These are phyloP conservation scores for Alternaria solani DNA, from an alignment of 2,329 filamentous ascomycete genomes.

Conservation along the genomic window DNA sequence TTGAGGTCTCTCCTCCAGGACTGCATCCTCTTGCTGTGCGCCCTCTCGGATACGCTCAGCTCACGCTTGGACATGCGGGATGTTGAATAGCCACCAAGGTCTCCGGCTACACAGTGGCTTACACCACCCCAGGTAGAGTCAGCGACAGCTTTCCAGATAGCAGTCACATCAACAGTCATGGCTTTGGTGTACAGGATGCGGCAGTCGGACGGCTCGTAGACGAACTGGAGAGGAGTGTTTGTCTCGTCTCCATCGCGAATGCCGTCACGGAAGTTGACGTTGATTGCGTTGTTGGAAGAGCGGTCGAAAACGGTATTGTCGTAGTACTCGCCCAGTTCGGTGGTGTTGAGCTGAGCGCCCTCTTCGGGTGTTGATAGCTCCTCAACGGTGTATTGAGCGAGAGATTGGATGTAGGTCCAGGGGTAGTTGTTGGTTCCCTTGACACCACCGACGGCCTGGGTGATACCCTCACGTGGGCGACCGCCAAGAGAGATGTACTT, in stretches of 20 bases:
- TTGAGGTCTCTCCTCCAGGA: conserved; percentile 40
- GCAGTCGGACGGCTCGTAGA: conserved; percentile 69
- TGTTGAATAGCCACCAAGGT: conserved; percentile 28
- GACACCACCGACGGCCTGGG: conserved; percentile 67
- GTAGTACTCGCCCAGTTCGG: conserved; percentile 45
- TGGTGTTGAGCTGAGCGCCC: conserved; percentile 38
- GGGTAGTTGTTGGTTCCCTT: conserved; percentile 61
- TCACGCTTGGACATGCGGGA: conserved; percentile 33
- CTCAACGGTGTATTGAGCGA: conserved; percentile 32
- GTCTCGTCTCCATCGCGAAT: conserved; percentile 54
- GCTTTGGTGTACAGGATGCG: conserved; percentile 66
- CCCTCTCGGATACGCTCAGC: conserved; percentile 32
- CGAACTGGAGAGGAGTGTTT: conserved; percentile 65
- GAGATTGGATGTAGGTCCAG: conserved; percentile 43
- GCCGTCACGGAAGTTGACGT: conserved; percentile 52
- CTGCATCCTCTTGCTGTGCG: conserved; percentile 38
- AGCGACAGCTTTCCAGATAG: conserved; percentile 61
- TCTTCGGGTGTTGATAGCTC: conserved; percentile 36
- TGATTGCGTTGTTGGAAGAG: conserved; percentile 33
- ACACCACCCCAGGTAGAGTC: conserved; percentile 46
- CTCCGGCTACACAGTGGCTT: conserved; percentile 46
- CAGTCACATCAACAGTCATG: conserved; percentile 62
- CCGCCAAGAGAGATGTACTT: conserved; percentile 68
- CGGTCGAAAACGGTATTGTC: conserved; percentile 43
- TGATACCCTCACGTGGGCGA: conserved; percentile 61